Evolutionary conservation across 768 basidiomycete species (phyloP).

Genomic region (Russula ochroleuca): DNA sequence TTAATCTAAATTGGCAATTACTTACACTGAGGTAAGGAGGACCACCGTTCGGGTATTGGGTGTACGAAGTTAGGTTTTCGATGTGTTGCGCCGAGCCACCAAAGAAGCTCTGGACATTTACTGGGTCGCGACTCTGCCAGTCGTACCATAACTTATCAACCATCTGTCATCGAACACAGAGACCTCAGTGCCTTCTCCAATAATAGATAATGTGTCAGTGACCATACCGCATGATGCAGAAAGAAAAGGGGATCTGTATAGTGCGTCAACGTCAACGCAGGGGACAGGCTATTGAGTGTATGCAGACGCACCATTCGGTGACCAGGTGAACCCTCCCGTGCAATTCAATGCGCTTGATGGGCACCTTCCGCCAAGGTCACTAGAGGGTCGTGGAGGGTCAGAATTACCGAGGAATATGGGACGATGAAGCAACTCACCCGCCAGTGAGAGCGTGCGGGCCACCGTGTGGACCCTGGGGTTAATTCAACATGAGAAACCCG

Average conservation of each 20-base stretch:
- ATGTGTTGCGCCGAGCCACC: constrained; percentile 35
- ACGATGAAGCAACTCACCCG: constrained; percentile 28
- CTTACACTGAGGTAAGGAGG: constrained; percentile 31
- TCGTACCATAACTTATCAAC: constrained; percentile 39
- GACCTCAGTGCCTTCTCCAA: neutral
- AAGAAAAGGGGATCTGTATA: constrained; percentile 37
- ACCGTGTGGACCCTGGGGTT: constrained; percentile 34
- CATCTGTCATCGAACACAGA: constrained; percentile 29
- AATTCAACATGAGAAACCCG: neutral
- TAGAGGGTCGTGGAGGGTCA: constrained; percentile 5
- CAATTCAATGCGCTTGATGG: constrained; percentile 31
- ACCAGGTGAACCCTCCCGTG: constrained; percentile 31
- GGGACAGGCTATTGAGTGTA: neutral
- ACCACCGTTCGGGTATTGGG: constrained; percentile 31
- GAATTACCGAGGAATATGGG: neutral
- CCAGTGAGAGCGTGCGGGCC: constrained; percentile 35
- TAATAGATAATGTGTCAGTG: neutral
- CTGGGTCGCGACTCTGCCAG: constrained; percentile 33
- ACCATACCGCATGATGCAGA: constrained; percentile 35
- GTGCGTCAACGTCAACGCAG: neutral
- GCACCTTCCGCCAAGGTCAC: constrained; percentile 34
- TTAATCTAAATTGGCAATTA: neutral
- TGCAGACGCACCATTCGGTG: constrained; percentile 33
- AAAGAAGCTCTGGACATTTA: constrained; percentile 32
- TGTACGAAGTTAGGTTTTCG: constrained; percentile 27